Base-by-base conservation (phyloP, 768 basidiomycete species). In the Pleurotus tuoliensis region DNA sequence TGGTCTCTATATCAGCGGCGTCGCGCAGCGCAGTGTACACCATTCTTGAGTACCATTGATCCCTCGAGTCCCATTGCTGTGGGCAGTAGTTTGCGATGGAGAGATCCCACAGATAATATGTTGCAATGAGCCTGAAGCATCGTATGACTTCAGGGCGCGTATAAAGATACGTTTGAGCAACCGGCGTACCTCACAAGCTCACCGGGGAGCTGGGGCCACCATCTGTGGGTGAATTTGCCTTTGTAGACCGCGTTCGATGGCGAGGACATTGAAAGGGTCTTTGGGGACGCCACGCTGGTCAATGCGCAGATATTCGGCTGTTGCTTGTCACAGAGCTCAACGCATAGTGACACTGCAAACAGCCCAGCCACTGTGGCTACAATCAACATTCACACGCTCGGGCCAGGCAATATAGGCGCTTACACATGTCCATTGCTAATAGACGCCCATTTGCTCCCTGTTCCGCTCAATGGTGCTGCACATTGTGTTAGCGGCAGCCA, bases 21-120 rank as follows among this genome's bases (percentile, higher is more conserved):
- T 88, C 84, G 66, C 87, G 85, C 61, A 89, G 68, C 46, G 77
- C 73, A 9, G 77, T 75, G 66, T 81, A 90, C 1, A 84, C 79
- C 70, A 87, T 81, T 58, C 85, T 74, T 8, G 77, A 75, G 44
- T 81, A 79, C 87, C 86, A 89, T 12, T 73, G 66, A 47, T 83
- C 79, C 55, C 75, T 78, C 43, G 67, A 56, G n/a, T 80, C 78
- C 76, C 76, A 68, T 64, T 69, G 63, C 62, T 72, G 70, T 2
- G 86, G 86, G 60, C 71, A 76, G 61, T 82, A 80, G 27, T 63
- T 73, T 5, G 66, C 68, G 0, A 66, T 64, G 22, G 80, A 69
- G 60, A 66, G 70, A 66, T 77, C 81, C 75, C 68, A 76, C 38
- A 89, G 76, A 65, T 81, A 82, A 63, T 81, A 74, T 0, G 85